Conservation (phyloP, 192 early-diverging fungal genomes). For the Entomortierella chlamydospora region DNA sequence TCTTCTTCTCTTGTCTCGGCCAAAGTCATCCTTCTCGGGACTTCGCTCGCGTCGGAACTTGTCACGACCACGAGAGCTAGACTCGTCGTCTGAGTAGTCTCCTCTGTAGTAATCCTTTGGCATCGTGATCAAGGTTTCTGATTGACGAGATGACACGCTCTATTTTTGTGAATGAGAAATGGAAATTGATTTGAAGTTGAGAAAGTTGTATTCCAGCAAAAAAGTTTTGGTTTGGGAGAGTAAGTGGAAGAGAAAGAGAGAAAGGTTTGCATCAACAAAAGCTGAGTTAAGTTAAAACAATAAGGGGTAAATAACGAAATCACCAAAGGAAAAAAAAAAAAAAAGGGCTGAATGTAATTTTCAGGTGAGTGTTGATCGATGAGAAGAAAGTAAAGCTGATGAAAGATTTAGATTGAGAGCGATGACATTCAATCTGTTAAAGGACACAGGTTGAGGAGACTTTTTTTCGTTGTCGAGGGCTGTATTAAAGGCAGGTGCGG, state of each 20-base stretch:
- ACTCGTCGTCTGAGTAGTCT: conserved; percentile 52
- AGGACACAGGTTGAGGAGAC: too few species aligned
- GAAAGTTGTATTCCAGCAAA: too few species aligned
- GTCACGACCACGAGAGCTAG: conserved; percentile 47
- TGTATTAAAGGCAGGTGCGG: too few species aligned
- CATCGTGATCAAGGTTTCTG: conserved; percentile 26
- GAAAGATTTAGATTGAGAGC: too few species aligned
- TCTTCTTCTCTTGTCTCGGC: conserved; percentile 53
- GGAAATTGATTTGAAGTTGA: too few species aligned
- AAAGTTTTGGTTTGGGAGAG: too few species aligned
- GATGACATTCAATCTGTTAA: too few species aligned
- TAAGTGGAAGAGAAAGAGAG: background rate
- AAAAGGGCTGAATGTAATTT: too few species aligned
- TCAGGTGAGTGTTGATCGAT: too few species aligned
- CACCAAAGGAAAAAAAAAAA: too few species aligned
- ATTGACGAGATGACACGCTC: background rate
- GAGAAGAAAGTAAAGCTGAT: too few species aligned
- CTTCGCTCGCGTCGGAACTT: conserved; percentile 50
- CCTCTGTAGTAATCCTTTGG: conserved; percentile 56
- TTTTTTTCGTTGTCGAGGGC: too few species aligned
- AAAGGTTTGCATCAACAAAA: background rate
- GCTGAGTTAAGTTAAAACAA: background rate
- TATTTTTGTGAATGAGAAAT: background rate
- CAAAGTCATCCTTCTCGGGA: conserved; percentile 54
- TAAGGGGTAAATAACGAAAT: background rate